Conservation (phyloP, 2,329 filamentous ascomycete genomes). For the Claviceps africana region DNA sequence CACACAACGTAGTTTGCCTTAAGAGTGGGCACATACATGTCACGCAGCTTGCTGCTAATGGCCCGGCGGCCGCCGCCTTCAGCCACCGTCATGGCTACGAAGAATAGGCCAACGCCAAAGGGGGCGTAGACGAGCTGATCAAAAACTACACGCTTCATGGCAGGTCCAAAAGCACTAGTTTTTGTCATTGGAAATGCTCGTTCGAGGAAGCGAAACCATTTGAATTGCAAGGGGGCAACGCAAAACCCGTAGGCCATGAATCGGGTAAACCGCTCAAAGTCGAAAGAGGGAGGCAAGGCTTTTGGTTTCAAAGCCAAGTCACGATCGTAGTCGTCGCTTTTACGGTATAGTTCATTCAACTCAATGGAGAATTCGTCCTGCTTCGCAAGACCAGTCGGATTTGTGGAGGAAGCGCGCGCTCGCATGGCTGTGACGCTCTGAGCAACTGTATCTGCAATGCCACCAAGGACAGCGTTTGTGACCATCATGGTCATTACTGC, state of each 20-base stretch:
- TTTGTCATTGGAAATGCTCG: conserved; percentile 74
- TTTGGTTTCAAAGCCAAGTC: conserved; percentile 54
- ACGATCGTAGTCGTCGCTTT: conserved; percentile 50
- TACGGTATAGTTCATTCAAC: conserved; percentile 73
- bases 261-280: conserved; percentile 84
- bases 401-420: conserved; percentile 44
- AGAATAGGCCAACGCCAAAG: conserved; percentile 75
- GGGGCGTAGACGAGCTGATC: conserved; percentile 93
- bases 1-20: conserved; percentile 94
- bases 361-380: conserved; percentile 71
- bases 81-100: conserved; percentile 89
- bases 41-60: conserved; percentile 70
- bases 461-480: conserved; percentile 89
- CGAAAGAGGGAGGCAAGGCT: conserved; percentile 64
- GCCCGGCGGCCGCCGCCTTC: conserved; percentile 80
- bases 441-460: conserved; percentile 90
- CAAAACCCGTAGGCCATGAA: conserved; percentile 97
- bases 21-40: conserved; percentile 85
- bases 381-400: conserved; percentile 43
- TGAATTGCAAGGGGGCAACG: conserved; percentile 90
- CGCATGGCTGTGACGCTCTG: conserved; percentile 81
- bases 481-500: conserved; percentile 95
- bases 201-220: conserved; percentile 84
- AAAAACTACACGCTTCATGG: conserved; percentile 78
- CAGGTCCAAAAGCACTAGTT: conserved; percentile 56